Evolutionary conservation across 2,329 filamentous ascomycete species (phyloP).

Genomic region (Monosporascus sp.): DNA sequence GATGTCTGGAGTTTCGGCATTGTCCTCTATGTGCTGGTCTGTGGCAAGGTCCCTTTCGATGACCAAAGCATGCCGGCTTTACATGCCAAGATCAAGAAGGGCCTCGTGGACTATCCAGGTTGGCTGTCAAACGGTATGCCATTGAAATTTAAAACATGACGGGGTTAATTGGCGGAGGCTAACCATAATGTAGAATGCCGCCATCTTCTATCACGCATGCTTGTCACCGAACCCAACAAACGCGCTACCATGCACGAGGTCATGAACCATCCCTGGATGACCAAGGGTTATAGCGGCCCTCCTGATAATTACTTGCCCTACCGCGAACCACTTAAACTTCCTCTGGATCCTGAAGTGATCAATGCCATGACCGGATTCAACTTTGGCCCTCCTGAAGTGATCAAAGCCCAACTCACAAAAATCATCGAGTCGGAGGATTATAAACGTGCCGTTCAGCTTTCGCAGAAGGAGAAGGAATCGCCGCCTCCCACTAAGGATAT

Average conservation of each 20-base stretch:
- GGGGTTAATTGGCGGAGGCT: conserved; percentile 20
- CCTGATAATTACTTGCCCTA: conserved; percentile 85
- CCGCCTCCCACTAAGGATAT: conserved; percentile 54
- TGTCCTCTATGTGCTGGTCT: conserved; percentile 93
- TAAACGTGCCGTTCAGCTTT: conserved; percentile 71
- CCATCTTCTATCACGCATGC: conserved; percentile 87
- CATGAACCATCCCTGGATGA: conserved; percentile 93
- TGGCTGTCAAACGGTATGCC: conserved; percentile 82
- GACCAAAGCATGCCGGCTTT: conserved; percentile 98
- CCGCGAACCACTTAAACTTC: conserved; percentile 79
- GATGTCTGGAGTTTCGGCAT: conserved; percentile 99
- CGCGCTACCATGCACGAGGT: conserved; percentile 86
- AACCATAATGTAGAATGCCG: conserved; percentile 69
- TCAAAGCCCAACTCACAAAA: conserved; percentile 74
- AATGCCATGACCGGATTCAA: conserved; percentile 97
- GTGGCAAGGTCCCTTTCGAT: conserved; percentile 96
- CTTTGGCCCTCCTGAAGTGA: conserved; percentile 82
- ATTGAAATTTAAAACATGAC: conserved; percentile 1
- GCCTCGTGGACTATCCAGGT: conserved; percentile 88
- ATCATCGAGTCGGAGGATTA: conserved; percentile 95
- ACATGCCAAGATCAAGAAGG: conserved; percentile 98
- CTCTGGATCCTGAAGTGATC: conserved; percentile 77
- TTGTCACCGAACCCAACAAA: conserved; percentile 87
- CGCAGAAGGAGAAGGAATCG: conserved; percentile 61
- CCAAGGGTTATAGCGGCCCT: conserved; percentile 79